These are phyloP conservation scores for Russula compacta DNA, from an alignment of 768 basidiomycete species.

Conservation along the genomic window DNA sequence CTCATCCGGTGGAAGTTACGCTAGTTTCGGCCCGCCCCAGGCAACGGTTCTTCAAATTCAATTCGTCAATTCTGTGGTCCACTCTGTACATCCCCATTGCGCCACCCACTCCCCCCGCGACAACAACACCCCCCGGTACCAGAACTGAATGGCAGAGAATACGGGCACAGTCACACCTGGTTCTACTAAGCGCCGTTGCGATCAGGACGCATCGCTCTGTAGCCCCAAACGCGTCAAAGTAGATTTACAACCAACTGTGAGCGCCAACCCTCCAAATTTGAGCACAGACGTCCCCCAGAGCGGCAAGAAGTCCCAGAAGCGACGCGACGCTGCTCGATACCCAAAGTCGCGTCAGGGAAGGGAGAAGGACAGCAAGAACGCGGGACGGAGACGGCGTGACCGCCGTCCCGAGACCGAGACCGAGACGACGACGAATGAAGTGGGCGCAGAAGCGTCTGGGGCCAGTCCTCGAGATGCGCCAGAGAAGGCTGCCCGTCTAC, in stretches of 20 bases:
- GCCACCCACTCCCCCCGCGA: neutral
- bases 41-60: neutral
- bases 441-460: slow-evolving; percentile 4
- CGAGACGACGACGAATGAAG: slow-evolving; percentile 25
- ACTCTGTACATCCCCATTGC: neutral
- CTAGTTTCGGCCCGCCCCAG: neutral
- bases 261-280: neutral
- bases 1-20: neutral
- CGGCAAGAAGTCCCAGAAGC: slow-evolving; percentile 11
- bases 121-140: neutral
- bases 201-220: neutral
- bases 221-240: slow-evolving; percentile 18
- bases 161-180: neutral
- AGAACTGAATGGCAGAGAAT: neutral
- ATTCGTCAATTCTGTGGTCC: neutral
- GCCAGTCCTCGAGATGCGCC: neutral
- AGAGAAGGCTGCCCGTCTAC: slow-evolving; percentile 48
- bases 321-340: slow-evolving; percentile 27
- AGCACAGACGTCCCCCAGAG: neutral
- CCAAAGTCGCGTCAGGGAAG: slow-evolving; percentile 29
- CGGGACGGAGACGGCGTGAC: slow-evolving; percentile 33
- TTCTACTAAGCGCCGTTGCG: slow-evolving; percentile 1
- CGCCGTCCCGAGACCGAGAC: slow-evolving; percentile 25
- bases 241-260: neutral
- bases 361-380: slow-evolving; percentile 31